Base-by-base conservation (phyloP, 192 early-diverging fungal genomes). In the Podila verticillata region DNA sequence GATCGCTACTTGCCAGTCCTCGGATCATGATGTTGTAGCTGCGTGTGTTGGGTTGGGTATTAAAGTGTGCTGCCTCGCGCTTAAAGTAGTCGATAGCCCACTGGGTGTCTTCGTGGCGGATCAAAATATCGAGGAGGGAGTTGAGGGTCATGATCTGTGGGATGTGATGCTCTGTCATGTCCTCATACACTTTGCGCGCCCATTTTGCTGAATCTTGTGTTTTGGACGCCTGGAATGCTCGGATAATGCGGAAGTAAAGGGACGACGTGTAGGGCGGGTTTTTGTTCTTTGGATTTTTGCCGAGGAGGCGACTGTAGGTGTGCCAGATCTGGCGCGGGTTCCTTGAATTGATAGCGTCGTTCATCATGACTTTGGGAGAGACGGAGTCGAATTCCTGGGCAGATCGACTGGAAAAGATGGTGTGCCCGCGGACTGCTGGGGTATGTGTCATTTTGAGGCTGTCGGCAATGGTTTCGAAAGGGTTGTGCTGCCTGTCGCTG, bases 11-110 rank as follows among this genome's bases (percentile, higher is more conserved):
- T 6, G 60, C 48, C 5, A 72, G 47, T 36, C 68, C 77, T 36
- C 77, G 65, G 32, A 80, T 68, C 60, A 80, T 80, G 49, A 72
- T 58, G 32, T 80, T 80, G 66, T 80, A 80, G 48, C 77, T 80
- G 3, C 57, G 39, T 2, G 56, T 29, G 17, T 35, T 68, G 1
- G 70, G 65, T 6, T 26, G 12, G 7, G 59, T 29, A 1, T 60
- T 36, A 36, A 60, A 56, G 10, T n/a, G 19, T 22, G 48, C 17
- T 0, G 30, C 35, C 10, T 72, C 66, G 10, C 48, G 28, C 6
- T 63, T 30, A 35, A 80, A 80, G 34, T 49, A 65, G 10, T 80
- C 61, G n/a, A 72, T 63, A 1, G 66, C 59, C 56, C 30, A 22
- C 4, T 80, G n/a, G 4, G 68, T 12, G 22, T 80, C 57, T 20